Evolutionary conservation across 2,329 filamentous ascomycete genomes (phyloP).

Genomic region (Botryotinia calthae): DNA sequence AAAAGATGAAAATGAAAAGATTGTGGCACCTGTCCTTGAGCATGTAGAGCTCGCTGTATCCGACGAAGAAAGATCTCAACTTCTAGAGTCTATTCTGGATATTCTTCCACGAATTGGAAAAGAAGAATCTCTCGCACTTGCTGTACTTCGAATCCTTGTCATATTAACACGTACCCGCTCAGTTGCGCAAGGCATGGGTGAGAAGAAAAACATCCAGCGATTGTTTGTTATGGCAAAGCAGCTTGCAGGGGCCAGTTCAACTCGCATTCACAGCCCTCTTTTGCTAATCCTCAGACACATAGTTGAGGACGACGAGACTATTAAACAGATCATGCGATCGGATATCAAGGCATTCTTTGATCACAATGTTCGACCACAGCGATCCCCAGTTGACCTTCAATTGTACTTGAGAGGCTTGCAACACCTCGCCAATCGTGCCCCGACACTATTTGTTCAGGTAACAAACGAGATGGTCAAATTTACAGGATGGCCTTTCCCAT

Average conservation of each 20-base stretch:
- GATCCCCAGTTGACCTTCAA: conserved; percentile 64
- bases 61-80: conserved; percentile 61
- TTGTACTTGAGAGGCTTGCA: conserved; percentile 75
- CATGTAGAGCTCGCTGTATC: conserved; percentile 61
- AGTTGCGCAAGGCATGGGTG: conserved; percentile 72
- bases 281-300: conserved; percentile 89
- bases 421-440: conserved; percentile 75
- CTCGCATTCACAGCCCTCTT: conserved; percentile 61
- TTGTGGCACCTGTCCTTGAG: conserved; percentile 56
- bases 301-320: conserved; percentile 86
- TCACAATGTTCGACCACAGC: conserved; percentile 45
- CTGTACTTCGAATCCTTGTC: conserved; percentile 77
- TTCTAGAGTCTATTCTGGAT: conserved; percentile 77
- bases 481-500: conserved; percentile 52
- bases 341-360: conserved; percentile 83
- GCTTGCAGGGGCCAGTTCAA: conserved; percentile 73
- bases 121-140: conserved; percentile 79
- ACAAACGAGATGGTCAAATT: conserved; percentile 82
- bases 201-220: conserved; percentile 84
- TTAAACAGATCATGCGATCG: conserved; percentile 86
- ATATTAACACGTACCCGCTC: conserved; percentile 79
- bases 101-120: conserved; percentile 84
- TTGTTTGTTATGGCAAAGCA: conserved; percentile 96
- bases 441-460: conserved; percentile 81
- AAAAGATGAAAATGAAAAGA: conserved; percentile 47